Evolutionary conservation across 2,329 filamentous ascomycete genomes (phyloP).

Genomic region (Nigrospora sphaerica): DNA sequence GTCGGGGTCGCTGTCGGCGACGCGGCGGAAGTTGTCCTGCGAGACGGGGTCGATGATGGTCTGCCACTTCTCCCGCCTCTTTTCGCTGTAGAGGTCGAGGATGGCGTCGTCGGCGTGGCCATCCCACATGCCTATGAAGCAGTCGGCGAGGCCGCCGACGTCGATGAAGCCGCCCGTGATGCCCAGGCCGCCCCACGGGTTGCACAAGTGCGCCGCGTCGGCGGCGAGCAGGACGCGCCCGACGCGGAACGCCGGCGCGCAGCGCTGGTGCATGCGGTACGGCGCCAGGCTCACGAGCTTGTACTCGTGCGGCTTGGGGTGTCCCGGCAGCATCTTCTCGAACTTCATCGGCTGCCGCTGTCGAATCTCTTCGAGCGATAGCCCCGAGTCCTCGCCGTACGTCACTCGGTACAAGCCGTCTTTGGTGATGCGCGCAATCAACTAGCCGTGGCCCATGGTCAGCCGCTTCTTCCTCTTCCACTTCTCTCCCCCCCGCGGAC

Average conservation of each 20-base stretch:
- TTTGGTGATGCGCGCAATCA: conserved; percentile 52
- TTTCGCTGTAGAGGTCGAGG: conserved; percentile 36
- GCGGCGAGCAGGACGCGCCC: conserved; percentile 51
- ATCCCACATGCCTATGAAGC: conserved; percentile 39
- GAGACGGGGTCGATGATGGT: conserved; percentile 35
- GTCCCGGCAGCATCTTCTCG: conserved; percentile 49
- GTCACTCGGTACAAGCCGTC: conserved; percentile 58
- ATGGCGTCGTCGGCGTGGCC: conserved; percentile 34
- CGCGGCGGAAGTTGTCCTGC: conserved; percentile 34
- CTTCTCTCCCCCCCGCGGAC: no score
- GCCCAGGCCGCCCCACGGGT: conserved; percentile 52
- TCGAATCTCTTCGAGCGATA: conserved; percentile 45
- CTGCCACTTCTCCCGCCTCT: conserved; percentile 37
- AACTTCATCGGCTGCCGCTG: conserved; percentile 48
- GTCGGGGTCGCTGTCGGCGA: conserved; percentile 31
- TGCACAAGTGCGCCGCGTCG: conserved; percentile 53
- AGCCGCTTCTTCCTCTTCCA: background rate
- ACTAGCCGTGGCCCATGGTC: conserved; percentile 24
- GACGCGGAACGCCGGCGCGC: conserved; percentile 48
- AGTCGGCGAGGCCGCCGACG: conserved; percentile 53
- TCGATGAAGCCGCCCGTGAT: conserved; percentile 60
- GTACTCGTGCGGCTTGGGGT: conserved; percentile 52
- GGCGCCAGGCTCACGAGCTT: conserved; percentile 49
- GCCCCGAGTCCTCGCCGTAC: conserved; percentile 49
- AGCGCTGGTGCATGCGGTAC: conserved; percentile 56